Conservation (phyloP, 306 rosid species). For the Mimosa bimucronata region DNA sequence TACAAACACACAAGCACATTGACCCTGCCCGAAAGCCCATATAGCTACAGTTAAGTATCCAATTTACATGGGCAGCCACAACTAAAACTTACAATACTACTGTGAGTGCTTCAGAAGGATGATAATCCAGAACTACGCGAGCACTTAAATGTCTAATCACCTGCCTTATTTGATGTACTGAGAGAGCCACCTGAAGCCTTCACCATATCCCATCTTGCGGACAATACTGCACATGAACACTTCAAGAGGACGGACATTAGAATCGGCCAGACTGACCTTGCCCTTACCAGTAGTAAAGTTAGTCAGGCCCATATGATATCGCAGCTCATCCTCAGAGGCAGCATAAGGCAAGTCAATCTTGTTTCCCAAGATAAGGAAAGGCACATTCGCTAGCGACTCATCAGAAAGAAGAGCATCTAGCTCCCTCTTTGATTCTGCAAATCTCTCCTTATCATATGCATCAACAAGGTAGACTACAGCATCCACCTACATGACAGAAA, state of each 20-base stretch:
- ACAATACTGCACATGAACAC: slow-evolving; percentile 79
- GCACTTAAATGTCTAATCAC: slow-evolving; percentile 20
- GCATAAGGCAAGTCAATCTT: slow-evolving; percentile 71
- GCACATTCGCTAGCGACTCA: slow-evolving; percentile 56
- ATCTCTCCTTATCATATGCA: slow-evolving; percentile 58
- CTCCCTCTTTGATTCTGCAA: slow-evolving; percentile 64
- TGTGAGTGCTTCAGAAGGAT: slow-evolving; percentile 18
- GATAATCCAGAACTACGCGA: slow-evolving; percentile 14
- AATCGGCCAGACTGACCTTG: slow-evolving; percentile 51
- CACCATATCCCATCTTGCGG: slow-evolving; percentile 77
- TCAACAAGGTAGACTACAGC: slow-evolving; percentile 68
- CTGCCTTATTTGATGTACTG: slow-evolving; percentile 60
- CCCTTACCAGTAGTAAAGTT: slow-evolving; percentile 73
- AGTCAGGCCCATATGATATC: slow-evolving; percentile 55
- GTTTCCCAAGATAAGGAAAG: slow-evolving; percentile 66
- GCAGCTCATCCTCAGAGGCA: slow-evolving; percentile 69
- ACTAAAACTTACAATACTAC: slow-evolving; percentile 27
- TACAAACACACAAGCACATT: slow-evolving; percentile 20
- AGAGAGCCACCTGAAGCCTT: slow-evolving; percentile 70
- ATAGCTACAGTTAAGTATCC: slow-evolving; percentile 35
- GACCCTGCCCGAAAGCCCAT: not conserved
- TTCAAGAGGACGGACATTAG: slow-evolving; percentile 65
- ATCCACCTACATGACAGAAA: slow-evolving; percentile 53
- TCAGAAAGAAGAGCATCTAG: slow-evolving; percentile 66
- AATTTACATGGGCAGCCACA: slow-evolving; percentile 36